Evolutionary conservation across 1,284 basidiomycete genomes (phyloP), one percentile per base, ranked within the genome.

Genomic region (Moesziomyces sp.): DNA sequence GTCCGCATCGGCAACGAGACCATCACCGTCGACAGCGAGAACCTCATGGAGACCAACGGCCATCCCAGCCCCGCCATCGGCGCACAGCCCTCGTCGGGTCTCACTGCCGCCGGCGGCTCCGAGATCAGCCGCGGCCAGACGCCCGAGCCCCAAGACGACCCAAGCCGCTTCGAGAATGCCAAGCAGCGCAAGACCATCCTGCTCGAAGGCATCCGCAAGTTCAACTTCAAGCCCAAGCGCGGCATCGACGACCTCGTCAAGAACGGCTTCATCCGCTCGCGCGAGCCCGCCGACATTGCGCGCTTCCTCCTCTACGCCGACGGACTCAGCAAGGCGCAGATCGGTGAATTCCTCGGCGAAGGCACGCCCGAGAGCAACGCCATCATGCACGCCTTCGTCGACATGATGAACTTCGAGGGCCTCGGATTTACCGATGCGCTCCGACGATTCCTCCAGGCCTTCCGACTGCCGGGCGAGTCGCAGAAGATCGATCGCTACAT

Each of bases 161-260:
- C 96, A 0, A 91, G 88, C 40, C 90, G 90, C 82, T 98, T 99
- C 78, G 97, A 99, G 86, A 95, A 89, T 74, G 97, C 94, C 30
- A 99, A 97, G 85, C 92, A 94, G 85, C 92, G 94, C 86, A 99
- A 99, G 87, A 99, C 93, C 38, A 94, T 92, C 1, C 85, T 99
- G 30, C 86, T 97, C 47, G 97, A 99, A 83, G 97, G 96, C 30
- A 93, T 99, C 84, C 94, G 92, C 85, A 94, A 94, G 85, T 99
- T 99, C 87, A 99, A 99, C 86, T 95, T 92, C 87, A 99, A 98
- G 86, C 95, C 97, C 13, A 82, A 82, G 54, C 74, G 94, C 89
- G 97, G 97, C 19, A 89, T 99, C 52, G 88, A 92, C 85, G 97
- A 93, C 83, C 88, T 99, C 55, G 84, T 94, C 44, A 92, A 97